Evolutionary conservation across 169 alveolate species (phyloP), one percentile per base, ranked within the genome.

Genomic region (Plasmodium fragile): DNA sequence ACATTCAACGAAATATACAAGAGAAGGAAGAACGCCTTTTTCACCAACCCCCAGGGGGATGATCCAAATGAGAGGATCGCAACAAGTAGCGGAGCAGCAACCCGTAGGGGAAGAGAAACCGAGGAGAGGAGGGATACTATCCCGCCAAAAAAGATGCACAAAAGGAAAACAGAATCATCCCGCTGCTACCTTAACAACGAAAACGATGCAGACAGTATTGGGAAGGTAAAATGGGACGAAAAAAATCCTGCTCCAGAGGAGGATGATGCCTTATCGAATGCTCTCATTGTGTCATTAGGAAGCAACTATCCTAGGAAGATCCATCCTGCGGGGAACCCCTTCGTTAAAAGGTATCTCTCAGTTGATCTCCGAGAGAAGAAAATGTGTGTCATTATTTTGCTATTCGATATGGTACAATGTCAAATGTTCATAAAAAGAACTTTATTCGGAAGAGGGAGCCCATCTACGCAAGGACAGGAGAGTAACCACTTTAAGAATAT

Each of bases 331-430:
- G 36, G 36, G 22, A 22, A 34, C 28, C 34, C 52, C 49, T 78
- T 87, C 72, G 71, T n/a, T 55, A 87, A 78, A 87, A 77, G 45
- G 25, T 87, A 78, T 43, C 72, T 87, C 43, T 18, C 81, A 10
- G 49, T 87, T 36, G 90, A 87, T 36, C 43, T 25, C 28, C 18
- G 45, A 34, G 81, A 13, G 49, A 87, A 78, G 49, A 41, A 53
- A 34, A 78, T 65, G 53, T 34, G 30, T 65, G 11, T 87, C 25
- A 36, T 87, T 55, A 39, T 41, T 25, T 8, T 87, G 8, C 8
- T 87, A 36, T 87, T 77, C 71, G 81, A 87, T 16, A 28, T 43
- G 36, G n/a, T 34, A 43, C 45, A 41, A 5, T 59, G 70, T 8
- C 28, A 73, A 16, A 25, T 87, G 28, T 16, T 87, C 43, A 78